phyloP scores from a whole-genome alignment of 345 rosid species.

The Salix brachista region DNA sequence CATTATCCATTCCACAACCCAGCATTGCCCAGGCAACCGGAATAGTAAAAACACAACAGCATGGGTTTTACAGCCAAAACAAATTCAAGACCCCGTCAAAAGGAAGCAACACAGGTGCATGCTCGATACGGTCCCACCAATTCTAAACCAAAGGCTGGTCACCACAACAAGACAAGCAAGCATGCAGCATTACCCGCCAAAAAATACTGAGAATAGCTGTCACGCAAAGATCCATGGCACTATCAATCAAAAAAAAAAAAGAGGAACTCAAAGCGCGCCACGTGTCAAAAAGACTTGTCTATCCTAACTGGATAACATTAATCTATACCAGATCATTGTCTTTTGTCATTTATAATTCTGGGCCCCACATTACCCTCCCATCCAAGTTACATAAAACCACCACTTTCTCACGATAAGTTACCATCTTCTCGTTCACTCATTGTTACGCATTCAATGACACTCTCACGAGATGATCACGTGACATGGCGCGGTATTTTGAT shows the following conservation, averaged over 20 bases:
- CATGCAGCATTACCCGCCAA: background rate
- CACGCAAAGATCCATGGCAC: no score
- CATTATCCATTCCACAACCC: background rate
- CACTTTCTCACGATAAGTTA: background rate
- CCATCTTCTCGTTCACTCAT: background rate
- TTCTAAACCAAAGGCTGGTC: background rate
- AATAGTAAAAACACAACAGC: background rate
- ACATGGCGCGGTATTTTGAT: background rate
- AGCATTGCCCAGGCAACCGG: background rate
- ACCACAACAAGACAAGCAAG: background rate
- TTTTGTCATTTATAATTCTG: background rate
- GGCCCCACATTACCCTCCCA: conserved; percentile 15
- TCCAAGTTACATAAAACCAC: background rate
- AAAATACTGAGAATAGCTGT: no score
- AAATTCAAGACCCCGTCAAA: background rate
- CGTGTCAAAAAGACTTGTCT: background rate
- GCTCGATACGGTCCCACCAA: background rate
- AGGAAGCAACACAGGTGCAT: background rate
- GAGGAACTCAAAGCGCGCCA: background rate
- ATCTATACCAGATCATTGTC: background rate
- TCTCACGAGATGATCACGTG: conserved; percentile 5
- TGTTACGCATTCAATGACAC: background rate
- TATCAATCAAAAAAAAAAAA: background rate
- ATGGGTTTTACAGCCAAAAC: background rate
- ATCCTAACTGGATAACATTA: background rate